Evolutionary conservation across 2,329 filamentous ascomycete genomes (phyloP).

Genomic region (Magnaporthales sp.): DNA sequence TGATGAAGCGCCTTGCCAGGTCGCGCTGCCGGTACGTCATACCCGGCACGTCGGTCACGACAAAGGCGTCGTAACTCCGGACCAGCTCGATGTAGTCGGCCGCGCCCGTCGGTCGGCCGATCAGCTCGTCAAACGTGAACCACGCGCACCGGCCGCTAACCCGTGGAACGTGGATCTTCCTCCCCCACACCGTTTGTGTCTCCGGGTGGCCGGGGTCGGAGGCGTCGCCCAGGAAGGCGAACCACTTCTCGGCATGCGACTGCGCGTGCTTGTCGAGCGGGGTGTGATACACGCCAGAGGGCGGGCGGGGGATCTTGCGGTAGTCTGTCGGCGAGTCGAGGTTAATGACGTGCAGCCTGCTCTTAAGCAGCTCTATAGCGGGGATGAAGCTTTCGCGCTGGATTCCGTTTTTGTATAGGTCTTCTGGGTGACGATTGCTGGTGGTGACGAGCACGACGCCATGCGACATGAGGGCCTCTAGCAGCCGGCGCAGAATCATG

Average conservation of each 20-base stretch:
- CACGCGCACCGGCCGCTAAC: slow-evolving; percentile 82
- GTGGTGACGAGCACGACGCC: slow-evolving; percentile 96
- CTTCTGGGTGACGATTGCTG: slow-evolving; percentile 90
- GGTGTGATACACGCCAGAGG: slow-evolving; percentile 89
- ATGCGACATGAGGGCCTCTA: slow-evolving; percentile 89
- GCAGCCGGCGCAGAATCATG: slow-evolving; percentile 85
- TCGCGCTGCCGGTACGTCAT: slow-evolving; percentile 87
- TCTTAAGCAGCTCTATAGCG: slow-evolving; percentile 86
- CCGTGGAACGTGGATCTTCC: slow-evolving; percentile 77
- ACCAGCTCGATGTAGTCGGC: slow-evolving; percentile 93
- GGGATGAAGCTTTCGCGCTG: slow-evolving; percentile 93
- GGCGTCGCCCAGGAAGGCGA: slow-evolving; percentile 83
- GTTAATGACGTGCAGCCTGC: slow-evolving; percentile 78
- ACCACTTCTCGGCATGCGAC: slow-evolving; percentile 89
- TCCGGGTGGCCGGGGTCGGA: slow-evolving; percentile 64
- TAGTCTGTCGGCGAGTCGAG: slow-evolving; percentile 95
- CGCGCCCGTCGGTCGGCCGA: slow-evolving; percentile 79
- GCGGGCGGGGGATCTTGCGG: slow-evolving; percentile 88
- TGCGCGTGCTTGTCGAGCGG: slow-evolving; percentile 70
- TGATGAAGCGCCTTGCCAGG: slow-evolving; percentile 87
- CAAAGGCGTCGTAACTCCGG: slow-evolving; percentile 82
- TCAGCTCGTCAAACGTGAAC: slow-evolving; percentile 90
- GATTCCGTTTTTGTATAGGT: slow-evolving; percentile 96
- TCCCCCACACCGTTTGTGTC: slow-evolving; percentile 82
- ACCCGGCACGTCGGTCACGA: slow-evolving; percentile 82